phyloP scores from a whole-genome alignment of 257 asterid genomes.

The Ocimum tenuiflorum region DNA sequence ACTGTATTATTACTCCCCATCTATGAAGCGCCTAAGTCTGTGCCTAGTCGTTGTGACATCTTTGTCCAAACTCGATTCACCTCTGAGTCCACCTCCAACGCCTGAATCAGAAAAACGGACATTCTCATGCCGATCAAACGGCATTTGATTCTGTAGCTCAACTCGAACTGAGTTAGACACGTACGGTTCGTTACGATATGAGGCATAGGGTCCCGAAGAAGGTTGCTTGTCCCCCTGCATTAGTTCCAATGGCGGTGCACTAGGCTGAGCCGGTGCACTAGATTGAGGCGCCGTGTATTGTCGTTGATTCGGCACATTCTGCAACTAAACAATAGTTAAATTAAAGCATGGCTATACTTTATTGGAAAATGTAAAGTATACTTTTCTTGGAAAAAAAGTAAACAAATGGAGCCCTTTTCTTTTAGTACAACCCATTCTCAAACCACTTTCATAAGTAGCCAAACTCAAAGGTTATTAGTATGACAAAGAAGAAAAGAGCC shows the following conservation, averaged over 20 bases:
- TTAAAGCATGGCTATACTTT: neutral
- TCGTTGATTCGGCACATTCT: conserved; percentile 21
- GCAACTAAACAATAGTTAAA: neutral
- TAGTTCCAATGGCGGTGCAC: conserved; percentile 21
- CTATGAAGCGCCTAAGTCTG: conserved; percentile 40
- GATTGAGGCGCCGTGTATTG: too few relatives aligned
- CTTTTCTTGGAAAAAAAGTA: too few relatives aligned
- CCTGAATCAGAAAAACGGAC: conserved; percentile 15
- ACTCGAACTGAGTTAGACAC: conserved; percentile 38
- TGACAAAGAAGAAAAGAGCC: too few relatives aligned
- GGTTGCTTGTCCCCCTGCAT: conserved; percentile 30
- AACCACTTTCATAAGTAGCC: too few relatives aligned
- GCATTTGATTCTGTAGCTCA: conserved; percentile 34
- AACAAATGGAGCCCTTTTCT: too few relatives aligned
- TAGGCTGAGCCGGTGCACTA: conserved; percentile 16
- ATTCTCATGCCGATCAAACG: conserved; percentile 35
- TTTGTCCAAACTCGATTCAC: conserved; percentile 18
- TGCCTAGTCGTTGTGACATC: conserved; percentile 28
- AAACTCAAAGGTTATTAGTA: too few relatives aligned
- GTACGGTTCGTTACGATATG: conserved; percentile 26
- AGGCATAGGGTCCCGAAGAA: conserved; percentile 24
- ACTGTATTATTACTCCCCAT: conserved; percentile 24
- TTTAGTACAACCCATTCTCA: too few relatives aligned
- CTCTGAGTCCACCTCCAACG: neutral
- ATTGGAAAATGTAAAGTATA: too few relatives aligned